phyloP scores from a whole-genome alignment of 495 filamentous ascomycete genomes.

The Alectoria sarmentosa region DNA sequence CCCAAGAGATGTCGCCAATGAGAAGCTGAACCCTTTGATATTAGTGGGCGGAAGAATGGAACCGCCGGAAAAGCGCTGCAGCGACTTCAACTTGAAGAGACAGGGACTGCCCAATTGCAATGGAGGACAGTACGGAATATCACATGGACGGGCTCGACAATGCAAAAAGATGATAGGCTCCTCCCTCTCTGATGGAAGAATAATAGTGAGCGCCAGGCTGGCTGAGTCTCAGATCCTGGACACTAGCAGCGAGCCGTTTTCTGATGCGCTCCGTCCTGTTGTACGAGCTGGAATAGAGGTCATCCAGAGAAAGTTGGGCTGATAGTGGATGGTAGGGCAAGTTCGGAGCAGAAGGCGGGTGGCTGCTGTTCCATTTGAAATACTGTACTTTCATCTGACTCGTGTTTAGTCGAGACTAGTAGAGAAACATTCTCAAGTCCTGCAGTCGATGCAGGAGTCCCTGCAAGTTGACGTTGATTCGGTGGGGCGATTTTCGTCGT shows the following conservation, averaged over 20 bases:
- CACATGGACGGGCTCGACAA: background rate
- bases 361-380: background rate
- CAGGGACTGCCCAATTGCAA: background rate
- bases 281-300: background rate
- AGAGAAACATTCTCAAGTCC: background rate
- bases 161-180: background rate
- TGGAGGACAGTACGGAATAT: background rate
- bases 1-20: background rate
- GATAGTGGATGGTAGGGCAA: background rate
- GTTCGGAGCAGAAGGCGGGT: background rate
- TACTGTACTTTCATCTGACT: background rate
- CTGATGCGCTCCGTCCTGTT: background rate
- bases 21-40: background rate
- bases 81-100: background rate
- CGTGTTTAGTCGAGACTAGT: background rate
- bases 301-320: background rate
- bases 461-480: background rate
- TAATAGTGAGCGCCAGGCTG: background rate
- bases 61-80: background rate
- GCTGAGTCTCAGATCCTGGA: background rate
- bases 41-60: background rate
- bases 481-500: background rate
- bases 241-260: background rate
- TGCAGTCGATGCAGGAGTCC: background rate
- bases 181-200: background rate